Evolutionary conservation across 2,329 filamentous ascomycete genomes (phyloP).

Genomic region (Ophiocordyceps camponoti-floridani): DNA sequence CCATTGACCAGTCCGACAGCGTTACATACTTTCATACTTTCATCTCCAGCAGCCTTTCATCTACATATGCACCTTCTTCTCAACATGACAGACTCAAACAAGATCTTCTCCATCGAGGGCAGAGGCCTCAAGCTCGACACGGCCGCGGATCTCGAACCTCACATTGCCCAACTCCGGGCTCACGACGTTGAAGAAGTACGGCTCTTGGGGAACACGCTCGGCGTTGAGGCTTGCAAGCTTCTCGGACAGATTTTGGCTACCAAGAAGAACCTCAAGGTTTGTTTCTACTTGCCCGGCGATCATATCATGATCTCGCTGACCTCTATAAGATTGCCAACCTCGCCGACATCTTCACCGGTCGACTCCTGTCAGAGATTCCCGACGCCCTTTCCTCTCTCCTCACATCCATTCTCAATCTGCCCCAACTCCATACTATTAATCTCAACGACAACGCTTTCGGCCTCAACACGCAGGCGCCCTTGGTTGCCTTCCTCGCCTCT

Average conservation of each 20-base stretch:
- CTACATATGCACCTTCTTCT: constrained; percentile 1
- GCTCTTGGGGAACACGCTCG: constrained; percentile 81
- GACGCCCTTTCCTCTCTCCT: constrained; percentile 73
- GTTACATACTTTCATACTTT: neutral
- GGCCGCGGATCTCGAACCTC: constrained; percentile 67
- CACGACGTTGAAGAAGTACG: constrained; percentile 71
- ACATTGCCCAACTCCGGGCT: constrained; percentile 58
- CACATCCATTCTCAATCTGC: constrained; percentile 69
- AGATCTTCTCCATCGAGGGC: constrained; percentile 78
- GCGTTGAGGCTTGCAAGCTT: constrained; percentile 70
- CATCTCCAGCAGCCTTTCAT: neutral
- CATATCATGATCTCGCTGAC: neutral
- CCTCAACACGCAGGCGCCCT: constrained; percentile 80
- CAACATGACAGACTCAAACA: constrained; percentile 21
- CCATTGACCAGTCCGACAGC: neutral
- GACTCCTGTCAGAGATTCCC: constrained; percentile 85
- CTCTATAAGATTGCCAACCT: constrained; percentile 54
- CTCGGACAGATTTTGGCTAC: constrained; percentile 69
- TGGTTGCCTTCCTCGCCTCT: constrained; percentile 77
- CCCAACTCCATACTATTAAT: constrained; percentile 78
- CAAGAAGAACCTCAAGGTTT: constrained; percentile 64
- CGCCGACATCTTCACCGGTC: constrained; percentile 93
- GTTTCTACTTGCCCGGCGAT: constrained; percentile 3
- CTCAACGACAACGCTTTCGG: constrained; percentile 97
- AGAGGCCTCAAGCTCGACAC: constrained; percentile 86